phyloP scores from a whole-genome alignment of 257 asterid species.

The Jacaranda copaia region DNA sequence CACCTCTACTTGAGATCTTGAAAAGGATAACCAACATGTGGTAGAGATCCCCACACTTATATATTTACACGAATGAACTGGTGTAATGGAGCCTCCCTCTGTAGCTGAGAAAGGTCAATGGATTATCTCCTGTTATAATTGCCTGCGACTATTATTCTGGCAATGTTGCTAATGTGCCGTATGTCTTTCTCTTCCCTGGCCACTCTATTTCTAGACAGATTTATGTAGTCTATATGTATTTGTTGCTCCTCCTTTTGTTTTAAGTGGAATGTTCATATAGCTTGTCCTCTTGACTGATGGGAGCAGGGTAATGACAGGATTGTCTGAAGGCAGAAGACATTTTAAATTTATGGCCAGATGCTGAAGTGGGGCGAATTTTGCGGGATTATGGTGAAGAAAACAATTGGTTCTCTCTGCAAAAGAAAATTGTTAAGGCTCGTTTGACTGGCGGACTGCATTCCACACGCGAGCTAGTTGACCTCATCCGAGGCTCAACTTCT shows the following conservation, averaged over 20 bases:
- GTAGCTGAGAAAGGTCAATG: no score
- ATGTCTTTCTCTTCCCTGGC: neutral
- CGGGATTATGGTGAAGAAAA: constrained; percentile 97
- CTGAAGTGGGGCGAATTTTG: constrained; percentile 81
- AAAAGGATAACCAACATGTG: neutral
- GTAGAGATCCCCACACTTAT: neutral
- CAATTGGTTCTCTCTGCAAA: constrained; percentile 82
- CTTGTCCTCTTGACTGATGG: constrained; percentile 55
- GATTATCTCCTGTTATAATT: neutral
- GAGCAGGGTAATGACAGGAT: constrained; percentile 83
- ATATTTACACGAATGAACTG: no score
- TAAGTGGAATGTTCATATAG: constrained; percentile 37
- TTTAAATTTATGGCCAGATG: constrained; percentile 90
- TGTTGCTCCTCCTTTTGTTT: constrained; percentile 1
- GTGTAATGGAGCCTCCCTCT: no score
- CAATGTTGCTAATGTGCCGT: neutral
- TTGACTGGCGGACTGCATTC: constrained; percentile 85
- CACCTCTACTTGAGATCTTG: no score
- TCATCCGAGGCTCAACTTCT: constrained; percentile 76
- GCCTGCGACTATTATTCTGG: neutral
- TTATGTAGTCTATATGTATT: constrained; percentile 8
- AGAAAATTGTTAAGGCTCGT: constrained; percentile 83
- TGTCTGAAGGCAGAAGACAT: constrained; percentile 92
- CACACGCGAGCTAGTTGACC: constrained; percentile 79
- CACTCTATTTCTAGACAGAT: constrained; percentile 13